Evolutionary conservation across 768 basidiomycete species (phyloP).

Genomic region (Panaeolus papilionaceus): DNA sequence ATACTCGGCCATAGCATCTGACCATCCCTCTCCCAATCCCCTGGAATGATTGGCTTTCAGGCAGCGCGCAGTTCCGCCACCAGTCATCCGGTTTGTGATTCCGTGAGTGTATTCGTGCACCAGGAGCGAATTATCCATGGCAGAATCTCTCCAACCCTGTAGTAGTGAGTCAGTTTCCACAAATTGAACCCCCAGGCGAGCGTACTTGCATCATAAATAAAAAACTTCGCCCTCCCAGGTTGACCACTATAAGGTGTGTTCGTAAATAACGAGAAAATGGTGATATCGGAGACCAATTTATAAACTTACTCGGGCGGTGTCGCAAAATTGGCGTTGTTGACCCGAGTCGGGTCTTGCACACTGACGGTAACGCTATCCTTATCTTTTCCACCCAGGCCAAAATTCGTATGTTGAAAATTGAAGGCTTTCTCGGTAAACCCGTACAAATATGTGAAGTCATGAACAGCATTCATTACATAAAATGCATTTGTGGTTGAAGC

Average conservation of each 20-base stretch:
- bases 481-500: constrained; percentile 57
- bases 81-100: constrained; percentile 57
- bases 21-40: constrained; percentile 70
- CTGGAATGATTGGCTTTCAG: constrained; percentile 66
- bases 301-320: constrained; percentile 44
- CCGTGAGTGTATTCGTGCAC: constrained; percentile 60
- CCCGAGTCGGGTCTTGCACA: constrained; percentile 52
- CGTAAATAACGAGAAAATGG: neutral
- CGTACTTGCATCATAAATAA: constrained; percentile 22
- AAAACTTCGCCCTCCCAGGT: neutral
- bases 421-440: constrained; percentile 45
- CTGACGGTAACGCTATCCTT: constrained; percentile 56
- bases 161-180: neutral
- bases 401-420: constrained; percentile 65
- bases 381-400: constrained; percentile 52
- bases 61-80: constrained; percentile 64
- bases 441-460: constrained; percentile 43
- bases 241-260: neutral
- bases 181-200: neutral
- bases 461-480: constrained; percentile 61
- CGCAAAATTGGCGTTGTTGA: constrained; percentile 48
- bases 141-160: constrained; percentile 63
- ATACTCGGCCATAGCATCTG: constrained; percentile 57
- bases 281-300: too few species aligned
- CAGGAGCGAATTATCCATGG: constrained; percentile 65